Evolutionary conservation across 306 rosid species (phyloP), one percentile per base, ranked within the genome.

Genomic region (Cucurbita ficifolia): DNA sequence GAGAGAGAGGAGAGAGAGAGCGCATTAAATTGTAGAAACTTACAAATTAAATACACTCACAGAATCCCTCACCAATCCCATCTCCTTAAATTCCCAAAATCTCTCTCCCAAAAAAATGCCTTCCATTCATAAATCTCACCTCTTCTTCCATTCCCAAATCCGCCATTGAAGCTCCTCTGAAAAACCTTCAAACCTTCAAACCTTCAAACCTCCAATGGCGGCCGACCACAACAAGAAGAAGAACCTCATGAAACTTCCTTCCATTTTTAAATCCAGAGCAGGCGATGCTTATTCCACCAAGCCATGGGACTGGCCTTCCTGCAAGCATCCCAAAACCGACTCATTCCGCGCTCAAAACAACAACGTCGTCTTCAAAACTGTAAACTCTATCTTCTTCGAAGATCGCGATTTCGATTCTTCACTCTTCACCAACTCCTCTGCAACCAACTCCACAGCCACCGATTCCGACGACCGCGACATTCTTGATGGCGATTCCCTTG

Each of bases 401-500:
- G 75, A 33, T 60, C n/a, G 58, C 1, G 90, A 90, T 33, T 16
- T 17, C 0, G 87, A 85, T 10, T 84, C 97, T 12, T 81, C 97
- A 0, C 88, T 82, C 78, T 85, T 88, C 84, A 83, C 88, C 50
- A 84, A 86, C 75, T 89, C 96, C 2, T 84, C 86, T 0, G 82
- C 85, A 6, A 84, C 92, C 81, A 76, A 75, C 78, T 84, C 97
- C 6, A 85, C 97, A 0, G 87, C 96, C 3, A 84, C 97, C 0
- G 90, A 83, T 62, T 87, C 90, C 2, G 90, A 84, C 40, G 14
- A 12, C 12, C 86, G 79, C 11, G 75, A 24, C 13, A 33, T 50
- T 13, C 13, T 45, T 48, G 86, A 80, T 4, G 85, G 73, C 0
- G 84, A 88, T 53, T 79, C 87, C 0, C 48, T 88, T 60, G 97